phyloP scores from a whole-genome alignment of 257 asterid species.

The Schizonepeta tenuifolia region DNA sequence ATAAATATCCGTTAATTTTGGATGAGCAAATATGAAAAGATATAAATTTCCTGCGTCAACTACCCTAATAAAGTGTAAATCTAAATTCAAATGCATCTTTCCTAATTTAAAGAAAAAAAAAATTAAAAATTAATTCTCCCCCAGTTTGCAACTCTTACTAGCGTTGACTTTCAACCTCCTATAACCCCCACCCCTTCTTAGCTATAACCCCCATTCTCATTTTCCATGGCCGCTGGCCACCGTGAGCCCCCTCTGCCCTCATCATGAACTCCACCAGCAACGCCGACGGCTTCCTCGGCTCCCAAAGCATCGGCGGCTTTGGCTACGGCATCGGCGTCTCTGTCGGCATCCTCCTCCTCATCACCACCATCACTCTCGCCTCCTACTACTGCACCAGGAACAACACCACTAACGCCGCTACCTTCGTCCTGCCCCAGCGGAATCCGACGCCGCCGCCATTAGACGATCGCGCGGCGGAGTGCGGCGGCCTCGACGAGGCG shows the following conservation, averaged over 20 bases:
- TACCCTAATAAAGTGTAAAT: not conserved
- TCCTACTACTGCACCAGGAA: constrained; percentile 80
- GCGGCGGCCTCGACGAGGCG: constrained; percentile 77
- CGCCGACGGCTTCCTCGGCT: constrained; percentile 56
- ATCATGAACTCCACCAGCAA: constrained; percentile 49
- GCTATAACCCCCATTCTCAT: constrained; percentile 27
- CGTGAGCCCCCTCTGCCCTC: constrained; percentile 16
- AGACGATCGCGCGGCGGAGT: constrained; percentile 36
- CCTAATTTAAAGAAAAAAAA: constrained; percentile 32
- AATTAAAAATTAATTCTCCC: too few relatives aligned
- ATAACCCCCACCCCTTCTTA: not conserved
- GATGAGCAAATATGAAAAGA: not conserved
- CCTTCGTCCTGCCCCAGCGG: constrained; percentile 32
- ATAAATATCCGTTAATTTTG: too few relatives aligned
- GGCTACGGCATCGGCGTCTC: constrained; percentile 89
- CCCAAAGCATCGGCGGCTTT: constrained; percentile 67
- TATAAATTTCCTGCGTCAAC: not conserved
- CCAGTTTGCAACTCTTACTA: constrained; percentile 26
- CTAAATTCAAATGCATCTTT: constrained; percentile 38
- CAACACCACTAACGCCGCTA: constrained; percentile 36
- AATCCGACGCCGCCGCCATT: constrained; percentile 10
- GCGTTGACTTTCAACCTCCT: constrained; percentile 40
- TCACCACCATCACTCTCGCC: constrained; percentile 78
- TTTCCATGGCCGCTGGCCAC: constrained; percentile 43
- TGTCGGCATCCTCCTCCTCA: constrained; percentile 76